Percentiles rank a stretch among this genome's conserved stretches.
Evolutionary conservation across 129 eudicot genomes (phyloP).

Genomic region (Ambrosia artemisiifolia): DNA sequence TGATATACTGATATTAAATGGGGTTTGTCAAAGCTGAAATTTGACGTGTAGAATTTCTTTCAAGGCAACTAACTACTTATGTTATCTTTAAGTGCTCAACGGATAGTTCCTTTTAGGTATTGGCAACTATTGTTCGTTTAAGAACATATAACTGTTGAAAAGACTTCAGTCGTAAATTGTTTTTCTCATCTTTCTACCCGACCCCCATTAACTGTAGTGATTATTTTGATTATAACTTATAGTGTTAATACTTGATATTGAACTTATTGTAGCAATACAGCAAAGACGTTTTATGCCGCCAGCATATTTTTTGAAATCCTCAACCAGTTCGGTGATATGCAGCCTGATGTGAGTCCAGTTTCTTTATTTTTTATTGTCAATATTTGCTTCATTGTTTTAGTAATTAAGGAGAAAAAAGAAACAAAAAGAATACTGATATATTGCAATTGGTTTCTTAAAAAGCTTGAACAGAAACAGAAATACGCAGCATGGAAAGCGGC

Average conservation of each 20-base stretch:
- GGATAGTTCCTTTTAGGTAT: neutral
- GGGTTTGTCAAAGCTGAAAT: constrained; percentile 12
- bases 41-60: neutral
- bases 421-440: neutral
- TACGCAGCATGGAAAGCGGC: constrained; percentile 99
- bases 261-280: constrained; percentile 64
- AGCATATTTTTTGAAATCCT: constrained; percentile 93
- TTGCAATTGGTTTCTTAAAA: constrained; percentile 19
- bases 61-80: neutral
- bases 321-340: constrained; percentile 78
- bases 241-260: neutral
- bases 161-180: neutral
- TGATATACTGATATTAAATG: constrained; percentile 10
- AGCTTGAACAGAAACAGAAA: constrained; percentile 96
- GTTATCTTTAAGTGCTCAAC: neutral
- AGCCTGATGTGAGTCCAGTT: constrained; percentile 67
- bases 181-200: neutral
- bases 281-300: constrained; percentile 96
- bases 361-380: neutral
- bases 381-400: neutral
- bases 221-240: neutral
- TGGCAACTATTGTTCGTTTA: too few species aligned
- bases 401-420: neutral
- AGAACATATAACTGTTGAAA: neutral
- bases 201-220: neutral